These are phyloP conservation scores for Silene noctiflora DNA, from an alignment of 179 eudicot species.

Conservation along the genomic window DNA sequence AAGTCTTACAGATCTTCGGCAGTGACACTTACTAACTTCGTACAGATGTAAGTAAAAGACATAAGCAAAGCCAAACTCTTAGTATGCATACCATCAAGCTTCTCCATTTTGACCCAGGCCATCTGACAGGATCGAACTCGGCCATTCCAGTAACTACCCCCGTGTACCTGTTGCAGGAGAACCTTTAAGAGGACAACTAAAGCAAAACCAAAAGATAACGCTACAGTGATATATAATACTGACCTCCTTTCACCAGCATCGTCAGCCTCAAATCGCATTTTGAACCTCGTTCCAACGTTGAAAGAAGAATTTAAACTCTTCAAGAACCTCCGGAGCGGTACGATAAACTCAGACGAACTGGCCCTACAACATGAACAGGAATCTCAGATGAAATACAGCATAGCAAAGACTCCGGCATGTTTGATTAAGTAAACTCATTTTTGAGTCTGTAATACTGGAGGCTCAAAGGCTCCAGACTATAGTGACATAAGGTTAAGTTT, in stretches of 20 bases:
- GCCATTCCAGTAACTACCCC: conserved; percentile 74
- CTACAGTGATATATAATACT: background rate
- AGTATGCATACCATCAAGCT: conserved; percentile 65
- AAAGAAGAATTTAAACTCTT: conserved; percentile 57
- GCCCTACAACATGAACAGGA: conserved; percentile 47
- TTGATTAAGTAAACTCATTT: too few species aligned
- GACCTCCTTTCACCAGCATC: conserved; percentile 91
- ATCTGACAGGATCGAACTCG: conserved; percentile 73
- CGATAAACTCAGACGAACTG: conserved; percentile 68
- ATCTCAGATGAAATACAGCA: conserved; percentile 9
- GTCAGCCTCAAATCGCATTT: conserved; percentile 76
- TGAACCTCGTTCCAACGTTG: conserved; percentile 70
- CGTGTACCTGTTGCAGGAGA: conserved; percentile 48
- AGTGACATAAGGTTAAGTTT: background rate
- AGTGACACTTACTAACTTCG: background rate
- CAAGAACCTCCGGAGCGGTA: conserved; percentile 59
- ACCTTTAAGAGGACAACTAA: background rate
- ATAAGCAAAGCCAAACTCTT: background rate
- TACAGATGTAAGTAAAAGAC: background rate
- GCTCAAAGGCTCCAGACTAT: background rate
- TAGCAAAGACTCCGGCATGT: background rate
- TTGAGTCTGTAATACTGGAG: too few species aligned
- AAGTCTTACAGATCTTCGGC: background rate
- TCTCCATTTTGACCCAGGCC: conserved; percentile 95
- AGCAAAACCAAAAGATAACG: background rate